A percentile compares a stretch with the other conserved stretches of the same genome.
Conservation (phyloP, 495 filamentous ascomycete genomes). For the Apiosordaria backusii region DNA sequence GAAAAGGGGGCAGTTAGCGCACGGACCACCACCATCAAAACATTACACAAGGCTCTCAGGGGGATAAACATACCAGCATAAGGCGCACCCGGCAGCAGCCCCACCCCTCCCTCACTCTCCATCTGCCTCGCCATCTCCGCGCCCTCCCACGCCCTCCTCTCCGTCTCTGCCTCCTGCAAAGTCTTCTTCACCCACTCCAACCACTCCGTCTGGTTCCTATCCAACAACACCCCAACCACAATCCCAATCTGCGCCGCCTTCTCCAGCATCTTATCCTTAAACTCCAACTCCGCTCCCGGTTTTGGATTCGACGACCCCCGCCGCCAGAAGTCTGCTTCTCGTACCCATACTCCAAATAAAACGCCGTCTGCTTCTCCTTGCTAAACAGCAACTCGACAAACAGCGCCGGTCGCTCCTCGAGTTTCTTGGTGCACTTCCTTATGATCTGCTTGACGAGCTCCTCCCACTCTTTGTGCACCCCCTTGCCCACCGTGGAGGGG, state of each 20-base stretch:
- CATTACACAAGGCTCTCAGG: neutral
- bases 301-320: constrained; percentile 37
- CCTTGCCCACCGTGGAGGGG: constrained; percentile 37
- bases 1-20: neutral
- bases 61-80: constrained; percentile 38
- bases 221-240: constrained; percentile 69
- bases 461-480: constrained; percentile 85
- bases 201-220: constrained; percentile 68
- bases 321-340: constrained; percentile 69
- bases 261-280: constrained; percentile 61
- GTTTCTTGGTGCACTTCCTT: constrained; percentile 68
- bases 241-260: constrained; percentile 69
- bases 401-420: constrained; percentile 77
- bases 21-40: neutral
- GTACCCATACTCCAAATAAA: constrained; percentile 86
- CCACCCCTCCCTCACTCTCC: constrained; percentile 32
- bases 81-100: constrained; percentile 36
- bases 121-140: constrained; percentile 53
- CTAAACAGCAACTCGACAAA: constrained; percentile 89
- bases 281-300: constrained; percentile 71
- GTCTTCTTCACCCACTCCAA: constrained; percentile 79
- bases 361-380: constrained; percentile 78
- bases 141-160: constrained; percentile 77
- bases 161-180: constrained; percentile 61
- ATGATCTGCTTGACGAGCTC: constrained; percentile 80